Percentiles rank a stretch among this genome's conserved stretches.
phyloP scores from a whole-genome alignment of 2,329 filamentous ascomycete genomes.

The Diaporthe caulivora region DNA sequence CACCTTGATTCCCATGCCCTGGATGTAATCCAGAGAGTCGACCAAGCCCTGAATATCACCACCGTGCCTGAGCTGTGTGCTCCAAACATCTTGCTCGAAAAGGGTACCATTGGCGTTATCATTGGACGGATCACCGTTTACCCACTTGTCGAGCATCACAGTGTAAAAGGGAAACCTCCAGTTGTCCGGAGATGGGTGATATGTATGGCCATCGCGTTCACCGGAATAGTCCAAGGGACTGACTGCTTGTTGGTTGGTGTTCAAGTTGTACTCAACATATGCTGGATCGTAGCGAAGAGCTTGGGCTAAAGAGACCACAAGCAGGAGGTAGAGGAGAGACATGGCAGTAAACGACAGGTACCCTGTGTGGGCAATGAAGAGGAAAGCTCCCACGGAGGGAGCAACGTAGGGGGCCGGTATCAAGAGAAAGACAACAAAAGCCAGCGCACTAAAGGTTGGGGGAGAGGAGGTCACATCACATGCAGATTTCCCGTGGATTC shows the following conservation, averaged over 20 bases:
- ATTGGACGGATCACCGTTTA: constrained; percentile 74
- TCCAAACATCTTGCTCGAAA: constrained; percentile 71
- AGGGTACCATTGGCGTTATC: constrained; percentile 72
- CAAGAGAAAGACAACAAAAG: neutral
- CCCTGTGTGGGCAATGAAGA: constrained; percentile 38
- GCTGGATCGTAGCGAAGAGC: constrained; percentile 44
- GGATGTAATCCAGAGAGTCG: constrained; percentile 72
- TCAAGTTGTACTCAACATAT: constrained; percentile 67
- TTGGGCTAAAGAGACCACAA: constrained; percentile 39
- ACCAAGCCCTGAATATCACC: constrained; percentile 70
- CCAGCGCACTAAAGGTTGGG: neutral
- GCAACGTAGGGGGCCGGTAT: neutral
- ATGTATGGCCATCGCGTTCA: constrained; percentile 64
- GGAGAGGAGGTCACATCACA: neutral
- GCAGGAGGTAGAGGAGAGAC: constrained; percentile 38
- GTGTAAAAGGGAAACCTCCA: constrained; percentile 77
- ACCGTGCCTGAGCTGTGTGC: constrained; percentile 72
- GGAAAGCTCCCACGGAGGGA: neutral
- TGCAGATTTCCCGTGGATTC: neutral
- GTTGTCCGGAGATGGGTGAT: constrained; percentile 66
- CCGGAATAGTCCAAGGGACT: constrained; percentile 69
- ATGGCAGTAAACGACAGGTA: constrained; percentile 36
- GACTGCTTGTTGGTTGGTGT: constrained; percentile 66
- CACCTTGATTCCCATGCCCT: constrained; percentile 74
- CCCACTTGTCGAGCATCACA: constrained; percentile 72